Conservation (phyloP, 2,329 filamentous ascomycete genomes). For the Coleophoma eucalyptorum region DNA sequence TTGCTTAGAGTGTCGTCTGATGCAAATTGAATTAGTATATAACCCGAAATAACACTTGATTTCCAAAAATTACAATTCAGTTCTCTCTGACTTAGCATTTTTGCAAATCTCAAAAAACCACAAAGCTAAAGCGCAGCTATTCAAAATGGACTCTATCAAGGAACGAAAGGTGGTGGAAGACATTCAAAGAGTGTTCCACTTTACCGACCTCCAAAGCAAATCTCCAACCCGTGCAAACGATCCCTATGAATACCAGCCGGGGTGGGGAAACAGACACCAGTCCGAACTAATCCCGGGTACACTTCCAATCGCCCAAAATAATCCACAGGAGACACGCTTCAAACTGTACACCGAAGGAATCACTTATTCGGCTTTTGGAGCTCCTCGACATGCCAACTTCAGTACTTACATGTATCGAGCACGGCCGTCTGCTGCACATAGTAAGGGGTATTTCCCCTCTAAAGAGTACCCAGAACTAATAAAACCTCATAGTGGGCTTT, state of each 20-base stretch:
- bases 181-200: slow-evolving; percentile 48
- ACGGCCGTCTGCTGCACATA: slow-evolving; percentile 37
- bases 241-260: slow-evolving; percentile 50
- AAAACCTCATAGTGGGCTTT: slow-evolving; percentile 44
- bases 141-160: background rate
- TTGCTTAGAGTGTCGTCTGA: no score
- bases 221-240: slow-evolving; percentile 49
- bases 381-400: slow-evolving; percentile 35
- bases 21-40: no score
- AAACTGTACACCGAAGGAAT: slow-evolving; percentile 41
- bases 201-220: slow-evolving; percentile 55
- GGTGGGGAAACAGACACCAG: slow-evolving; percentile 46
- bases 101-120: no score
- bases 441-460: slow-evolving; percentile 21
- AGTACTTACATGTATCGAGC: slow-evolving; percentile 41
- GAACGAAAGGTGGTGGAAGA: slow-evolving; percentile 23
- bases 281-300: slow-evolving; percentile 38
- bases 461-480: slow-evolving; percentile 39
- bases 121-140: no score
- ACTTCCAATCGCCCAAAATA: slow-evolving; percentile 36
- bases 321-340: slow-evolving; percentile 35
- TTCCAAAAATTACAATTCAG: no score
- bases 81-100: no score
- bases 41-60: no score
- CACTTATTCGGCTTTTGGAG: slow-evolving; percentile 38